Base-by-base conservation (phyloP, 164 flowering plant species). In the Amborella trichopoda region DNA sequence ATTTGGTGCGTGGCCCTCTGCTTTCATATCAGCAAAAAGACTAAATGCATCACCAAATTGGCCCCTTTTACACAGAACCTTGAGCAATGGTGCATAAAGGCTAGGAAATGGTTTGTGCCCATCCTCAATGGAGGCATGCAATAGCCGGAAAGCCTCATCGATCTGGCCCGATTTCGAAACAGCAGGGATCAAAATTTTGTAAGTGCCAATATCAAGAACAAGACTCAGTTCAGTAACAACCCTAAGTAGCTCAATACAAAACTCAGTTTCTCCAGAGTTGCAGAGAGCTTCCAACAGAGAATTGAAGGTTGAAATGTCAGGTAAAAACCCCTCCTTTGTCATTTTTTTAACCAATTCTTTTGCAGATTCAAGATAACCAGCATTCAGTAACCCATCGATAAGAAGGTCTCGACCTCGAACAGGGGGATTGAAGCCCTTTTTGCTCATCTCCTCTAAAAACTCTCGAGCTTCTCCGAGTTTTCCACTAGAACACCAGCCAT, bases 41-140 rank as follows among this genome's bases (percentile, higher is more conserved):
- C 95, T 59, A 46, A 80, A 75, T 3, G 96, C 96, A 68, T 91
- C 98, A 67, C 76, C 98, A 67, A 87, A 87, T 57, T 60, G 79
- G 11, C 95, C 98, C 26, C 25, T 60, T 69, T 74, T 68, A 52
- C 75, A 80, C 52, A 91, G 70, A 4, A 71, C 80, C 55, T 91
- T 83, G 28, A 87, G 57, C 28, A 91, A 63, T 0, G 96, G 95
- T 0, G 93, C 94, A 63, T 91, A 91, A 53, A 91, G 58, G 46
- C 96, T 74, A 0, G 96, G 98, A 49, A 87, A 91, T 1, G 98
- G 98, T 59, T 55, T 68, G 39, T 73, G 72, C 36, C 96, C 98
- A 33, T 76, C 85, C 40, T 83, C 96, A 27, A 91, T 62, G 1
- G 76, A 60, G 40, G 66, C 52, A 60, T 80, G 66, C 44, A 91